These are phyloP conservation scores for Arctostaphylos glauca DNA, from an alignment of 148 eudicot genomes.

Conservation along the genomic window DNA sequence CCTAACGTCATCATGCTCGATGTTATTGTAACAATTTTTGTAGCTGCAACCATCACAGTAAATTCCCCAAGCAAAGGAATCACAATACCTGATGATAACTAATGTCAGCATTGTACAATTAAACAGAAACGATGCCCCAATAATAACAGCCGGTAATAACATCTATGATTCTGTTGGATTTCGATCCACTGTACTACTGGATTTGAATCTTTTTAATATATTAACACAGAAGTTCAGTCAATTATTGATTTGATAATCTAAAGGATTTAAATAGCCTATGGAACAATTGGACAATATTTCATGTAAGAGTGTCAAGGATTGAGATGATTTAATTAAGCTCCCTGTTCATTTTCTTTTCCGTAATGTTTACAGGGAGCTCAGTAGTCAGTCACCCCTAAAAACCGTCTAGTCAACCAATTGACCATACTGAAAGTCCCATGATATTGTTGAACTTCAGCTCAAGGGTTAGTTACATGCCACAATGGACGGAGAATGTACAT, in stretches of 20 bases:
- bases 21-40: constrained; percentile 60
- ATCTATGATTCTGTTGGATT: not conserved
- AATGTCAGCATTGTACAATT: not conserved
- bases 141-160: not conserved
- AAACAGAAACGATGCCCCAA: not conserved
- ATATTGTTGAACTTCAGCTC: too few relatives aligned
- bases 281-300: not conserved
- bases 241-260: not conserved
- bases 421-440: too few relatives aligned
- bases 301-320: not conserved
- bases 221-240: not conserved
- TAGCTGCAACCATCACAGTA: constrained; percentile 86
- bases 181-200: not conserved
- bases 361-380: not conserved
- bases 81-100: constrained; percentile 64
- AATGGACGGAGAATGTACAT: too few relatives aligned
- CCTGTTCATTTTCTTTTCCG: not conserved
- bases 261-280: not conserved
- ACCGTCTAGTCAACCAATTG: too few relatives aligned
- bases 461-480: not conserved
- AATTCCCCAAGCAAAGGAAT: constrained; percentile 72
- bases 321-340: not conserved
- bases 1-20: constrained; percentile 56
- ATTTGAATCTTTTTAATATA: not conserved
- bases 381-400: not conserved